Percentiles rank a stretch among this genome's conserved stretches.
Evolutionary conservation across 345 rosid species (phyloP).

Genomic region (Ceriops decandra): DNA sequence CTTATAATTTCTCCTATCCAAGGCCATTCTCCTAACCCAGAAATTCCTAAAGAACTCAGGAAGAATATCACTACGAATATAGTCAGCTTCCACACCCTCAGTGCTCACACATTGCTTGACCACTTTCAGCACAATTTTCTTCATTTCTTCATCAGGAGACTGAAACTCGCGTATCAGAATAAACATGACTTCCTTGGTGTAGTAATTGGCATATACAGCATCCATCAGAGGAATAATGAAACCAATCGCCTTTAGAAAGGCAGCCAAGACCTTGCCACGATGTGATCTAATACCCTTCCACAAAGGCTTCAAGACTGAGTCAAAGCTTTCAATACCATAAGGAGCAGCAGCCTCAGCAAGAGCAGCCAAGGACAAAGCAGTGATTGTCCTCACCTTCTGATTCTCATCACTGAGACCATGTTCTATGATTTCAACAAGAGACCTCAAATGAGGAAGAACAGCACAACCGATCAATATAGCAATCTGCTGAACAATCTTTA

Average conservation of each 20-base stretch:
- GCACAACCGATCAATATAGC: slow-evolving; percentile 98
- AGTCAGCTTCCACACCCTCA: slow-evolving; percentile 94
- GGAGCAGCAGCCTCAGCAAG: slow-evolving; percentile 99
- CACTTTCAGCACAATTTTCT: slow-evolving; percentile 94
- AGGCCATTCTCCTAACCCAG: slow-evolving; percentile 97
- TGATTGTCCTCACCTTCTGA: slow-evolving; percentile 96
- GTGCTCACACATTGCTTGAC: slow-evolving; percentile 99
- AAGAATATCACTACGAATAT: slow-evolving; percentile 83
- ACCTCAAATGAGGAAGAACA: slow-evolving; percentile 89
- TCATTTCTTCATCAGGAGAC: slow-evolving; percentile 99
- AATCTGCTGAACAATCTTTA: slow-evolving; percentile 98
- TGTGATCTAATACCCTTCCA: slow-evolving; percentile 99
- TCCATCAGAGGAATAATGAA: slow-evolving; percentile 98
- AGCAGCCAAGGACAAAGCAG: slow-evolving; percentile 98
- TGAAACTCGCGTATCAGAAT: slow-evolving; percentile 96
- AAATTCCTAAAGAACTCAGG: slow-evolving; percentile 89
- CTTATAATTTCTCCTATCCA: slow-evolving; percentile 89
- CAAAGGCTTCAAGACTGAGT: slow-evolving; percentile 91
- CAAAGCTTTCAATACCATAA: slow-evolving; percentile 97
- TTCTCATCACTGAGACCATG: slow-evolving; percentile 97
- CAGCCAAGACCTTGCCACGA: slow-evolving; percentile 98
- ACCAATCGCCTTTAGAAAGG: slow-evolving; percentile 96
- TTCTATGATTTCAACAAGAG: slow-evolving; percentile 88
- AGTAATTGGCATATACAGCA: slow-evolving; percentile 90
- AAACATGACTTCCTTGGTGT: slow-evolving; percentile 95